Base-by-base conservation (phyloP, 2,329 filamentous ascomycete genomes). In the Pseudogymnoascus sp. region DNA sequence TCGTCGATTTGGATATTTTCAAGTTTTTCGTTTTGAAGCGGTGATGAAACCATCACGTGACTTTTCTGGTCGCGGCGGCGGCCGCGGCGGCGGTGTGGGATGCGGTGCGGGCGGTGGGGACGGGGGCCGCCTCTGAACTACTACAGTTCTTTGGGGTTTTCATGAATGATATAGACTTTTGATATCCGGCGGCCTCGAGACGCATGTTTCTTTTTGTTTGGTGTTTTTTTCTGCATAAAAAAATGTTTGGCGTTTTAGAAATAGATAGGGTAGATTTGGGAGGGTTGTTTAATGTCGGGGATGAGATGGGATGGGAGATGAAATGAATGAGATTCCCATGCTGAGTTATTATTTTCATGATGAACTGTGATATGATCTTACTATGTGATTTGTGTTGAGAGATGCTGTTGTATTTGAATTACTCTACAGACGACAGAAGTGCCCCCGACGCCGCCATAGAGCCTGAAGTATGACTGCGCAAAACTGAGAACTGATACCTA, bases 191-290 rank as follows among this genome's bases (percentile, higher is more conserved):
- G 50, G 50, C 50, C 50, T 57, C 50, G 50, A 57, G 50, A 57
- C 50, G 50, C 50, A 57, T 57, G 50, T 57, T 57, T 57, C 50
- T 8, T 57, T 57, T 53, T 31, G 4, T 53, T 53, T 31, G 15
- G 5, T 26, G 3, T 50, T 26, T 50, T 31, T 17, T 33, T 33
- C 4, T 57, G 28, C 50, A 57, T 28, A 50, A 50, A 53, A 7
- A 53, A 53, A 53, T 57, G 50, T 57, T 57, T 57, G 50, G 50
- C 50, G 50, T 57, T 53, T 33, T 57, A 57, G 50, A 57, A 57
- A 19, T 57, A 57, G 50, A 57, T 57, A 7, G 50, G 50, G 50
- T 21, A 57, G 50, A 53, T 33, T 33, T 31, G 40, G 17, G 26
- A 3, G 13, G 28, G n/a, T 13, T 2, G 50, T 3, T 57, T 57